Evolutionary conservation across 192 early-diverging fungal genomes (phyloP).

Genomic region (Chytriomyces sp.): DNA sequence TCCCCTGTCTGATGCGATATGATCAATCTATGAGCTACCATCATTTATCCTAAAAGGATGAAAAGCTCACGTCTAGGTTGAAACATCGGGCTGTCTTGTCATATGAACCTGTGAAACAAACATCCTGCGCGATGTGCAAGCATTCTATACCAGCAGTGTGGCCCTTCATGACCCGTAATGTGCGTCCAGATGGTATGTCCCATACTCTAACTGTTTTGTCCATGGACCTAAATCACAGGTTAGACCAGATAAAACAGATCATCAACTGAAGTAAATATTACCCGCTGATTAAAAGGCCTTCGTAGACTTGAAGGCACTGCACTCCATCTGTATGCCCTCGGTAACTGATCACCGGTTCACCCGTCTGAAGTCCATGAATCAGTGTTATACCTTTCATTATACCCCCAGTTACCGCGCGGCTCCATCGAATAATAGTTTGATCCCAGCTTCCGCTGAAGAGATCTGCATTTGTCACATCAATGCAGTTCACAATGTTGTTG

Average conservation of each 20-base stretch:
- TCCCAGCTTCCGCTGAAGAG: constrained; percentile 60
- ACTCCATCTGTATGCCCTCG: constrained; percentile 57
- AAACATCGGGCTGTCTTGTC: constrained; percentile 58
- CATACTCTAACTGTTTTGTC: constrained; percentile 57
- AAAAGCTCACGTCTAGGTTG: constrained; percentile 34
- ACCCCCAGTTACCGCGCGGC: constrained; percentile 41
- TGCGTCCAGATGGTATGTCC: constrained; percentile 44
- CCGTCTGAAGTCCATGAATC: constrained; percentile 38
- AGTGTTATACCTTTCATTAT: neutral
- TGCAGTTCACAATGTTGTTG: constrained; percentile 55
- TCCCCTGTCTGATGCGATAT: constrained; percentile 42
- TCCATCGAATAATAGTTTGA: constrained; percentile 58
- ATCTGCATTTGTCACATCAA: constrained; percentile 56
- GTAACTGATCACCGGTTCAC: constrained; percentile 47
- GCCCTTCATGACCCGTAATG: constrained; percentile 39
- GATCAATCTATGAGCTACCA: neutral
- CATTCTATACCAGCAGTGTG: constrained; percentile 56
- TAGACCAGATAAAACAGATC: neutral
- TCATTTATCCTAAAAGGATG: neutral
- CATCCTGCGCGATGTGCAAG: constrained; percentile 34
- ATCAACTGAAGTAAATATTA: constrained; percentile 5
- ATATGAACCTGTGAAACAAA: constrained; percentile 57
- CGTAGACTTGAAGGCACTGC: constrained; percentile 51
- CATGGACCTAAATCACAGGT: constrained; percentile 53
- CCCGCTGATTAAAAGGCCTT: constrained; percentile 45